Evolutionary conservation across 257 asterid genomes (phyloP).

Genomic region (Anisodus tanguticus): DNA sequence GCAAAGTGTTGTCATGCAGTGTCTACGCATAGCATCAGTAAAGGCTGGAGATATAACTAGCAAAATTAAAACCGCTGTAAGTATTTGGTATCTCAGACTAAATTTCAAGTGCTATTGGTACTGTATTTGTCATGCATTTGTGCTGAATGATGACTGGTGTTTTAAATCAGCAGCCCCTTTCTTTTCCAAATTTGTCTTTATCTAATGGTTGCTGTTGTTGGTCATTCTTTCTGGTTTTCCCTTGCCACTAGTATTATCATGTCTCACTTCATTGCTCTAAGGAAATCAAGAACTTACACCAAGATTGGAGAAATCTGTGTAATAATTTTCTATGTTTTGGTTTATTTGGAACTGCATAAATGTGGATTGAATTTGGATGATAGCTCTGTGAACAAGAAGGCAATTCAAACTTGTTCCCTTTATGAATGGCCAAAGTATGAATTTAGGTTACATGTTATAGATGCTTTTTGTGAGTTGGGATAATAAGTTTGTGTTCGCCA

Average conservation of each 20-base stretch:
- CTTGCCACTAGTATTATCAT: neutral
- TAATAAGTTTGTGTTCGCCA: neutral
- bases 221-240: neutral
- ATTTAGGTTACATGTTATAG: neutral
- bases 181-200: neutral
- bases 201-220: neutral
- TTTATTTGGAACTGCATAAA: slow-evolving; percentile 11
- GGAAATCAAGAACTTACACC: neutral
- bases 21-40: slow-evolving; percentile 88
- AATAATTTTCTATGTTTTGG: neutral
- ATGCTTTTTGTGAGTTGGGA: slow-evolving; percentile 17
- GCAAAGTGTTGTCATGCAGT: slow-evolving; percentile 91
- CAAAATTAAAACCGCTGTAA: slow-evolving; percentile 81
- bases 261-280: neutral
- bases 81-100: slow-evolving; percentile 36
- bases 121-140: neutral
- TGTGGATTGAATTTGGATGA: neutral
- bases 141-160: neutral
- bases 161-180: neutral
- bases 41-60: slow-evolving; percentile 86
- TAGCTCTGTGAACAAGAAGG: slow-evolving; percentile 8
- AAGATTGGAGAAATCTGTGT: neutral
- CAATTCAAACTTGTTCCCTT: neutral
- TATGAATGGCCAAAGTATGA: neutral
- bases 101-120: neutral